These are phyloP conservation scores for Volutella citrinella DNA, from an alignment of 2,329 filamentous ascomycete genomes.

Conservation along the genomic window DNA sequence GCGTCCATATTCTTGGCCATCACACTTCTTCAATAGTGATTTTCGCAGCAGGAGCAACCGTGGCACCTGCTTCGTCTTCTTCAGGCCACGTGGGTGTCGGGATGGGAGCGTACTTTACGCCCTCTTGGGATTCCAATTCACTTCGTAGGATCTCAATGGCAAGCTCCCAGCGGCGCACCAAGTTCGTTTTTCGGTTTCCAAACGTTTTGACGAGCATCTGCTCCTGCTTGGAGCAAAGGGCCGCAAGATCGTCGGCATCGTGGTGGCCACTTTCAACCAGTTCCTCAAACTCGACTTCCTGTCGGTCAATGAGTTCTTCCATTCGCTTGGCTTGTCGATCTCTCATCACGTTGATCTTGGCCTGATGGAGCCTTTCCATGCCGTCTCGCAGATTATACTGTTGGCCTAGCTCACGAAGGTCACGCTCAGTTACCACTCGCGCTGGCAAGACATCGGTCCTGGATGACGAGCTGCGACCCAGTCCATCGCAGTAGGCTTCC, in stretches of 20 bases:
- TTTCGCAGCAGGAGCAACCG: background rate
- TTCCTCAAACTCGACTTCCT: slow-evolving; percentile 49
- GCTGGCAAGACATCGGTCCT: slow-evolving; percentile 34
- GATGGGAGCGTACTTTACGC: slow-evolving; percentile 39
- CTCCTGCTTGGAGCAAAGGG: slow-evolving; percentile 47
- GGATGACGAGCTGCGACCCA: slow-evolving; percentile 39
- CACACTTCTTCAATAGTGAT: slow-evolving; percentile 3
- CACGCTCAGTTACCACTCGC: slow-evolving; percentile 56
- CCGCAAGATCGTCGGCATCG: slow-evolving; percentile 47
- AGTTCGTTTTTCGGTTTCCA: slow-evolving; percentile 38
- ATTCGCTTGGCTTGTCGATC: slow-evolving; percentile 61
- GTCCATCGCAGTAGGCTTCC: slow-evolving; percentile 61
- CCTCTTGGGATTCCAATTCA: slow-evolving; percentile 46
- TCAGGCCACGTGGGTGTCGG: slow-evolving; percentile 32
- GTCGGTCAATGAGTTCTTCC: slow-evolving; percentile 55
- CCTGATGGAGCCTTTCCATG: slow-evolving; percentile 56
- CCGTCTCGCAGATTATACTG: slow-evolving; percentile 60
- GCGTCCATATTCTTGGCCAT: too few relatives aligned
- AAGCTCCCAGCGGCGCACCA: slow-evolving; percentile 51
- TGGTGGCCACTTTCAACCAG: slow-evolving; percentile 43
- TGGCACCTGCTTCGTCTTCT: slow-evolving; percentile 5
- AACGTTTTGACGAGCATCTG: slow-evolving; percentile 46
- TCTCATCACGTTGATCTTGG: slow-evolving; percentile 63
- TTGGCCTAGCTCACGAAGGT: slow-evolving; percentile 56
- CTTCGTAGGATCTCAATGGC: slow-evolving; percentile 51